Evolutionary conservation across 805 yeast species (phyloP).

Genomic region (Yarrowia sp.): DNA sequence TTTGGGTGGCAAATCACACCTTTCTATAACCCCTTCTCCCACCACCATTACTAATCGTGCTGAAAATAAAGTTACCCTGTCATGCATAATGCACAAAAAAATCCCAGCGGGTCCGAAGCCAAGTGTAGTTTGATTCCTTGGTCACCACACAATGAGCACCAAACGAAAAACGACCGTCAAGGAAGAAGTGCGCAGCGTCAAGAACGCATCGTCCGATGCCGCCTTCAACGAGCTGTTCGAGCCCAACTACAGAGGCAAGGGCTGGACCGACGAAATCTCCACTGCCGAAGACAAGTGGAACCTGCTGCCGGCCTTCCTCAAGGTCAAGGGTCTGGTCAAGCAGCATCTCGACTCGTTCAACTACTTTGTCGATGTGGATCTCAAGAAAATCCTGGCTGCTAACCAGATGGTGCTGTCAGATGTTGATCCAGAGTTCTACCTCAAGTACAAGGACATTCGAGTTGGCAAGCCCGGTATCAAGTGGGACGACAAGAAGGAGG

Average conservation of each 20-base stretch:
- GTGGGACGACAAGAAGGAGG: constrained; percentile 29
- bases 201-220: constrained; percentile 28
- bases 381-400: constrained; percentile 88
- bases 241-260: constrained; percentile 83
- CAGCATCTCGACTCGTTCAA: constrained; percentile 98
- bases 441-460: constrained; percentile 88
- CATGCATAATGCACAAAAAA: constrained; percentile 25
- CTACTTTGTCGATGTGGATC: constrained; percentile 89
- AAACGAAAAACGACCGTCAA: constrained; percentile 8
- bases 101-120: constrained; percentile 1
- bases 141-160: constrained; percentile 15
- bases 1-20: background rate
- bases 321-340: constrained; percentile 93
- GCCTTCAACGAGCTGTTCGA: constrained; percentile 69
- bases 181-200: background rate
- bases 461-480: constrained; percentile 59
- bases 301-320: constrained; percentile 88
- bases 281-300: constrained; percentile 95
- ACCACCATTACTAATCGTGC: background rate
- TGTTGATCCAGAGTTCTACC: constrained; percentile 94
- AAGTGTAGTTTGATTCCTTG: background rate
- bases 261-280: constrained; percentile 78
- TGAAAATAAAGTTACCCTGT: constrained; percentile 4
- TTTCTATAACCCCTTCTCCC: background rate
- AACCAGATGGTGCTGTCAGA: constrained; percentile 86